Base-by-base conservation (phyloP, 1,139 yeast genomes). In the Yarrowia galli region DNA sequence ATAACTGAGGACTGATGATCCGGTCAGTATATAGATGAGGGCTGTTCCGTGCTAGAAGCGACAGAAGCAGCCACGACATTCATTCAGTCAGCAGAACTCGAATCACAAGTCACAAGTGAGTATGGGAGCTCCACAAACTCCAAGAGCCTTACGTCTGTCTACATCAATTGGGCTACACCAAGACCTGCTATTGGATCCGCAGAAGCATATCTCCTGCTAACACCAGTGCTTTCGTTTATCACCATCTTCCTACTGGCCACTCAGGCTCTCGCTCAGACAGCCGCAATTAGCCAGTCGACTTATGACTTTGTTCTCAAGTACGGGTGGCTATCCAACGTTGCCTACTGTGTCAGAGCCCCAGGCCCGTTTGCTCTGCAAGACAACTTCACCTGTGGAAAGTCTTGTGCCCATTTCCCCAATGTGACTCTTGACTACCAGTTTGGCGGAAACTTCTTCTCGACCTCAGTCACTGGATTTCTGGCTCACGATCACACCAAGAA, bases 391-490 rank as follows among this genome's bases (percentile, higher is more conserved):
- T 56, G 63, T 42, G 63, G 63, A n/a, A 42, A 42, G 4, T 9
- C 40, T 2, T 56, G 63, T 8, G 25, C 48, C 7, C 49, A 56
- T 12, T 56, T 56, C 16, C 49, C 63, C 35, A 28, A 56, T 18
- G 28, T 42, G 18, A 42, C 43, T 16, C 28, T 56, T 38, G 63
- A 40, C 15, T n/a, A 28, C n/a, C 32, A 42, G n/a, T 56, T 56
- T 56, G 63, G 63, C 22, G 63, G 63, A 22, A 8, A 56, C n/a
- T 56, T 56, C 20, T 56, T 42, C 12, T 40, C 63, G 10, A 56
- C 63, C 2, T 56, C 63, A 7, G 32, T 42, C 2, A 56, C 63
- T 1, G 63, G 63, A 3, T 42, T 56, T 18, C 16, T 56, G 40
- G 63, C 63, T 40, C 49, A 40, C 12, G 48, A 56, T n/a, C 63